Evolutionary conservation across 1,284 basidiomycete species (phyloP), one percentile per base, ranked within the genome.

Genomic region (Sanguinoderma infundibulare): DNA sequence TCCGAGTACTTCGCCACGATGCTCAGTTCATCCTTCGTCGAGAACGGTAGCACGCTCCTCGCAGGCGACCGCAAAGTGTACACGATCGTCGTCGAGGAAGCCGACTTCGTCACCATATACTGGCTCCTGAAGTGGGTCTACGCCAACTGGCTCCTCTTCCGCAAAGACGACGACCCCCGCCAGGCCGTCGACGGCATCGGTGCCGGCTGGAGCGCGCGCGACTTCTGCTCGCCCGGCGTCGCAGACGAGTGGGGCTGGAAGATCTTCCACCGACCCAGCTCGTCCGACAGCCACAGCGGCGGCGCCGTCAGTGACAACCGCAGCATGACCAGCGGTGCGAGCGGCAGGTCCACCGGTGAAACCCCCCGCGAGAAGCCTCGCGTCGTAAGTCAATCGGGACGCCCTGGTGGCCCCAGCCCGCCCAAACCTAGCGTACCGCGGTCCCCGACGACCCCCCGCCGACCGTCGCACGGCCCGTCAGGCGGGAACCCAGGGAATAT

Each of bases 101-200:
- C 90, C 8, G 91, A 92, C 66, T 95, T 91, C 67, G 83, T 87
- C 52, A 93, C 92, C 0, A 84, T 92, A 3, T 94, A 93, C 72
- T 94, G 92, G 92, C 76, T 95, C 54, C 75, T 95, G 55, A 91
- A 91, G 67, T 94, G 85, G 75, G 85, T 92, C 39, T 95, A 94
- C 70, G 88, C 89, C 2, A 90, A 93, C 69, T 90, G 87, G 87
- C 74, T 89, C 4, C 74, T 85, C 30, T 87, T 86, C 75, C 82
- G 83, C 55, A 86, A 89, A 57, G 76, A 87, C 40, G 87, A 89
- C 65, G 87, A 90, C 63, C 85, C 87, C 10, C 79, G 88, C 24
- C 73, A 78, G 26, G 87, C 86, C 15, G 83, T 89, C 36, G 84
- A 87, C 63, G 83, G 85, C 12, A 78, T 87, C 42, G 86, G 83